phyloP scores from a whole-genome alignment of 176 grass and related monocot species.

The Dactylis glomerata region DNA sequence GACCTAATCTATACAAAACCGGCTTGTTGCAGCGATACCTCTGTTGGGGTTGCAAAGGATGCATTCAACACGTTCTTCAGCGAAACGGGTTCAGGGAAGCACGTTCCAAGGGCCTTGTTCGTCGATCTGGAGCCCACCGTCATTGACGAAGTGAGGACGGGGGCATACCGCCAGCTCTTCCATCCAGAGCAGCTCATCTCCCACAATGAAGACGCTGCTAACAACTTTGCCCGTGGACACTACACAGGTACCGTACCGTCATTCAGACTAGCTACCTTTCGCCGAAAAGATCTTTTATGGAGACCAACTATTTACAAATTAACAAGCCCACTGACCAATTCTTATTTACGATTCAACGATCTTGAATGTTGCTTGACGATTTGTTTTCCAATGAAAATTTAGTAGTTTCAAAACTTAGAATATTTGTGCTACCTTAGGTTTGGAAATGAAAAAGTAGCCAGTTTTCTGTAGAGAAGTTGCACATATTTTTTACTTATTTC shows the following conservation, averaged over 20 bases:
- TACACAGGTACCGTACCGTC: slow-evolving; percentile 49
- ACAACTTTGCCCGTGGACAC: slow-evolving; percentile 83
- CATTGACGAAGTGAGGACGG: slow-evolving; percentile 70
- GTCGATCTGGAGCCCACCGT: slow-evolving; percentile 76
- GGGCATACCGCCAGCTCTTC: slow-evolving; percentile 66
- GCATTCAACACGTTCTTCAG: slow-evolving; percentile 93
- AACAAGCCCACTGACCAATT: not conserved
- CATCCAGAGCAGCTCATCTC: slow-evolving; percentile 87
- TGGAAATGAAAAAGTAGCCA: not conserved
- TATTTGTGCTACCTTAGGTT: not conserved
- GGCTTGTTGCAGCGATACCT: slow-evolving; percentile 58
- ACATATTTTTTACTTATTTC: not conserved
- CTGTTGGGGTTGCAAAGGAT: slow-evolving; percentile 55
- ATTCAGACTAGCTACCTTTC: not conserved
- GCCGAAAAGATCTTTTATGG: not conserved
- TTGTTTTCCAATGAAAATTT: not conserved
- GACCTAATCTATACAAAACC: not conserved
- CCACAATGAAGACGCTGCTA: slow-evolving; percentile 75
- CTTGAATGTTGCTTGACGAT: not conserved
- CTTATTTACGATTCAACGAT: not conserved
- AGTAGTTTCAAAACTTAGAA: too few relatives aligned
- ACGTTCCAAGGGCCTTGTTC: slow-evolving; percentile 70
- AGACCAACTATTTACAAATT: not conserved
- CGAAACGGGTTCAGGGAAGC: slow-evolving; percentile 71
- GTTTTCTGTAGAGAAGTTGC: not conserved